Percentiles rank a stretch among this genome's conserved stretches.
phyloP scores from a whole-genome alignment of 2,329 filamentous ascomycete genomes.

The Fusarium cicatricum region DNA sequence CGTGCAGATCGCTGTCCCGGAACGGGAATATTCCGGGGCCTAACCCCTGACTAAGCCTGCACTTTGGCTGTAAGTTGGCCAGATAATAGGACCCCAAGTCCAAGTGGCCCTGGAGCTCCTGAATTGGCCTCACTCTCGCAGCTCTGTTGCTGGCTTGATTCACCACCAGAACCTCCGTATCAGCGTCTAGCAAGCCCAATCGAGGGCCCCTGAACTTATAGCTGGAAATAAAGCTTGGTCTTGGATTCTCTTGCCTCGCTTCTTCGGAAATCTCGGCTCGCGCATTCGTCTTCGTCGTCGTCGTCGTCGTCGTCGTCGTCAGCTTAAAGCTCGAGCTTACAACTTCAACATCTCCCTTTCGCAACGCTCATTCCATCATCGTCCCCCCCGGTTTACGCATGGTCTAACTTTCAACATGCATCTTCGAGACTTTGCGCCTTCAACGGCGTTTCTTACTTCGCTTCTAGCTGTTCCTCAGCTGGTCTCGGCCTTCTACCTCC shows the following conservation, averaged over 20 bases:
- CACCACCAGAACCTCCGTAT: constrained; percentile 16
- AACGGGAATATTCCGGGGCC: constrained; percentile 25
- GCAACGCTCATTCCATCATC: constrained; percentile 16
- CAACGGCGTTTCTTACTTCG: constrained; percentile 57
- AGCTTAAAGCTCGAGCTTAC: constrained; percentile 23
- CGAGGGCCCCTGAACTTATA: not conserved
- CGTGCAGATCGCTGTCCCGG: constrained; percentile 10
- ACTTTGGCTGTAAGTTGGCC: constrained; percentile 34
- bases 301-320: too few species aligned
- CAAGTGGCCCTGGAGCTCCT: constrained; percentile 38
- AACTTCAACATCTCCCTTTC: constrained; percentile 26
- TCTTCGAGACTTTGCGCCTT: constrained; percentile 54
- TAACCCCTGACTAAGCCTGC: constrained; percentile 38
- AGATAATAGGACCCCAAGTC: constrained; percentile 31
- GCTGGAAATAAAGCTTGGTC: not conserved
- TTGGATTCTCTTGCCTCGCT: not conserved
- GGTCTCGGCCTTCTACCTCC: constrained; percentile 87
- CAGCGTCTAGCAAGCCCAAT: not conserved
- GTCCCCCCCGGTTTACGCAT: constrained; percentile 36
- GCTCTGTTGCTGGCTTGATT: constrained; percentile 32
- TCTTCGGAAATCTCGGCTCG: constrained; percentile 17
- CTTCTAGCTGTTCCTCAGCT: constrained; percentile 62
- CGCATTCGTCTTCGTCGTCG: constrained; percentile 38
- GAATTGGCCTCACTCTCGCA: constrained; percentile 30
- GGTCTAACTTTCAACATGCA: constrained; percentile 53